Evolutionary conservation across 768 basidiomycete genomes (phyloP).

Genomic region (Daedalea quercina): DNA sequence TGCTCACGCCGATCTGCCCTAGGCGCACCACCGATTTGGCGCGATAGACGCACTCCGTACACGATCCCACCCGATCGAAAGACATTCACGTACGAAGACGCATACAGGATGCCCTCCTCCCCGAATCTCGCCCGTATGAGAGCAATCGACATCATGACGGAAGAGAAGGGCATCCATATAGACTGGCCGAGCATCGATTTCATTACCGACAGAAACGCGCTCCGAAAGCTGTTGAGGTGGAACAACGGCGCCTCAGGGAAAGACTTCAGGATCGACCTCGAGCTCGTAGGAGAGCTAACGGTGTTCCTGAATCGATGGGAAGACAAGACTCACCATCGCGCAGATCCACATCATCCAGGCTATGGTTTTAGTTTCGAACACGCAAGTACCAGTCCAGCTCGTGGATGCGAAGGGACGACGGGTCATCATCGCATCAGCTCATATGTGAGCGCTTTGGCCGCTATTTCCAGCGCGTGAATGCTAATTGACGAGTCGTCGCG

Average conservation of each 20-base stretch:
- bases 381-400: conserved; percentile 10
- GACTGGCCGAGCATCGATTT: conserved; percentile 34
- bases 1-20: neutral
- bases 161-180: conserved; percentile 19
- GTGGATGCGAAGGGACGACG: conserved; percentile 10
- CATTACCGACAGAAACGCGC: conserved; percentile 58
- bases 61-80: conserved; percentile 49
- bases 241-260: conserved; percentile 22
- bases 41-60: conserved; percentile 37
- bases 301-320: conserved; percentile 58
- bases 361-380: conserved; percentile 58
- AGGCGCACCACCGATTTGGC: conserved; percentile 62
- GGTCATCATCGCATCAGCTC: conserved; percentile 18
- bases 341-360: conserved; percentile 23
- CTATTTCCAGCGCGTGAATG: neutral
- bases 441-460: conserved; percentile 19
- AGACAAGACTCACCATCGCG: conserved; percentile 22
- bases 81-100: conserved; percentile 51
- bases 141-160: conserved; percentile 40
- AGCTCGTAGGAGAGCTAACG: conserved; percentile 53
- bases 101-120: conserved; percentile 30
- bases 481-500: too few relatives aligned
- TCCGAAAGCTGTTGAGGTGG: conserved; percentile 62
- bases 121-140: conserved; percentile 49
- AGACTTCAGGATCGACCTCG: conserved; percentile 60